phyloP scores from a whole-genome alignment of 345 rosid genomes.

The Gossypioides kirkii region DNA sequence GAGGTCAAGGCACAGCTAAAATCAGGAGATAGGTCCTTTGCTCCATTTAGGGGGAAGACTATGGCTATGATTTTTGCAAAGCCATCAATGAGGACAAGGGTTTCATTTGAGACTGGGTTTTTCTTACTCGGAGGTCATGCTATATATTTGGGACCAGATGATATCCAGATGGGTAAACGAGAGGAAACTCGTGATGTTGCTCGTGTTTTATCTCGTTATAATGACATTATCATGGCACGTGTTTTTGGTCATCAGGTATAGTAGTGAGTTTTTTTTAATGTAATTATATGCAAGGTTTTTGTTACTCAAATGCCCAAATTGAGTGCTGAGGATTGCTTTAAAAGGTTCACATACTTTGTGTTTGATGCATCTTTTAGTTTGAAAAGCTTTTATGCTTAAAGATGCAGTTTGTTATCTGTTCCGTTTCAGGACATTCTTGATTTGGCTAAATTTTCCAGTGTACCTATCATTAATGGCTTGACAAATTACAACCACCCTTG shows the following conservation, averaged over 20 bases:
- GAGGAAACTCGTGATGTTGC: slow-evolving; percentile 97
- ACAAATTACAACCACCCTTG: slow-evolving; percentile 95
- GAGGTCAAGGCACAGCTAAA: slow-evolving; percentile 81
- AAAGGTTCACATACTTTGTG: neutral
- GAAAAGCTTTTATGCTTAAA: neutral
- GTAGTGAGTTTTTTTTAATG: slow-evolving; percentile 49
- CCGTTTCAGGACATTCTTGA: slow-evolving; percentile 74
- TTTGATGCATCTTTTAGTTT: neutral
- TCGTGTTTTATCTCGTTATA: slow-evolving; percentile 82
- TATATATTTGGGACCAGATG: slow-evolving; percentile 79
- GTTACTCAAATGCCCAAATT: neutral
- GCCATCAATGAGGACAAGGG: slow-evolving; percentile 96
- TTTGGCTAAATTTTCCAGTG: slow-evolving; percentile 76
- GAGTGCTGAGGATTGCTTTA: neutral
- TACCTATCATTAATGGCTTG: slow-evolving; percentile 87
- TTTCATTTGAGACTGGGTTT: slow-evolving; percentile 94
- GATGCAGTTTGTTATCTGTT: slow-evolving; percentile 13
- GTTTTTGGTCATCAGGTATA: slow-evolving; percentile 98
- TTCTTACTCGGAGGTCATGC: slow-evolving; percentile 97
- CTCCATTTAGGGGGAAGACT: slow-evolving; percentile 84
- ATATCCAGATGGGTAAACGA: slow-evolving; percentile 93
- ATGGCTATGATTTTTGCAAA: slow-evolving; percentile 97
- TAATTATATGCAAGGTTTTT: neutral
- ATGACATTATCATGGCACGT: slow-evolving; percentile 92
- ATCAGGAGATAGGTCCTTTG: slow-evolving; percentile 75